phyloP scores from a whole-genome alignment of 345 rosid genomes.

The Eucalyptus erythrocorys region DNA sequence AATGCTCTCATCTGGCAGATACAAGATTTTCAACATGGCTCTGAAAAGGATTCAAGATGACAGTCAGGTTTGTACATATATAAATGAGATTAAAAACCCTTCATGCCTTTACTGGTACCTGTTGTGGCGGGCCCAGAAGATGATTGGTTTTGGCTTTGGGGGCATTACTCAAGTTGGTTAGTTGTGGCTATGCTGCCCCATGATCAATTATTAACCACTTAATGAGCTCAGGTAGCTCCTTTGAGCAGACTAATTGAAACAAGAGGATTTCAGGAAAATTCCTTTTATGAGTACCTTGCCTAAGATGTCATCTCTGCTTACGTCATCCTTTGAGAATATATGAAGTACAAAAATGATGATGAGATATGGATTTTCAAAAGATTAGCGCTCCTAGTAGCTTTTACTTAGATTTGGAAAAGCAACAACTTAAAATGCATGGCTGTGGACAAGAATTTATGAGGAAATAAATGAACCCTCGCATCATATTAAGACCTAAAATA shows the following conservation, averaged over 20 bases:
- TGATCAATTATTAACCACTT: not conserved
- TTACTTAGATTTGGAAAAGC: not conserved
- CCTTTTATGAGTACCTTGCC: not conserved
- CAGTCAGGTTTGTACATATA: conserved; percentile 46
- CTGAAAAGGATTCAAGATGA: conserved; percentile 89
- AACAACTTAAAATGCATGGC: not conserved
- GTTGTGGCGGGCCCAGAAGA: not conserved
- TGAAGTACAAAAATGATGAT: not conserved
- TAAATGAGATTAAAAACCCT: not conserved
- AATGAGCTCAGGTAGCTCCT: not conserved
- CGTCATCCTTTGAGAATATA: not conserved
- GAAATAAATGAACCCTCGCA: not conserved
- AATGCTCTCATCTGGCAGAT: conserved; percentile 22
- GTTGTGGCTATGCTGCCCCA: not conserved
- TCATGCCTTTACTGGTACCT: not conserved
- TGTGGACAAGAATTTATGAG: not conserved
- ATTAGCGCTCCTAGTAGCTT: not conserved
- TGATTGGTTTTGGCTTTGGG: not conserved
- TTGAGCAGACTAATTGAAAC: not conserved
- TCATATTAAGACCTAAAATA: not conserved
- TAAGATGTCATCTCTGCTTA: not conserved
- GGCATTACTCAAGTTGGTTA: not conserved
- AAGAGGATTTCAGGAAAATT: not conserved
- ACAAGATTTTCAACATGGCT: conserved; percentile 79
- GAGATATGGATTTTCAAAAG: not conserved